Evolutionary conservation across 257 asterid genomes (phyloP).

Genomic region (Solanum virginianum): DNA sequence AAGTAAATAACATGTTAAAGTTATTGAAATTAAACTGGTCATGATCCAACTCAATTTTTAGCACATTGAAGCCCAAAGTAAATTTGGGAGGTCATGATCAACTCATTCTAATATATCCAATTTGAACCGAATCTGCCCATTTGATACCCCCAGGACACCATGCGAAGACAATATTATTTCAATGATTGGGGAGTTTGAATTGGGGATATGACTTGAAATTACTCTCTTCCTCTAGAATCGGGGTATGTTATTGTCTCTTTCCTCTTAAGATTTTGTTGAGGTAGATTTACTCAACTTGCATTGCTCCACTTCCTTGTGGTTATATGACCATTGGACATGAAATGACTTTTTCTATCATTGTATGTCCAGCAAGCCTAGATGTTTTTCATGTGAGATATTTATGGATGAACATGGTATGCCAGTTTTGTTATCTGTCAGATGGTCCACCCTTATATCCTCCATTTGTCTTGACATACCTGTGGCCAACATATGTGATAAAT

Average conservation of each 20-base stretch:
- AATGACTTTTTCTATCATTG: not conserved
- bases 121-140: too few species aligned
- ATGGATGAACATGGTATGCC: not conserved
- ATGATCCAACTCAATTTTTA: too few species aligned
- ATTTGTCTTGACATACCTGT: not conserved
- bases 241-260: not conserved
- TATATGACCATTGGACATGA: not conserved
- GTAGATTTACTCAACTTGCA: not conserved
- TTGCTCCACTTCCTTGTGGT: not conserved
- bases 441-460: not conserved
- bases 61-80: too few species aligned
- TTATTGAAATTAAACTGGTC: too few species aligned
- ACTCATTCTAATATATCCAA: too few species aligned
- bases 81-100: too few species aligned
- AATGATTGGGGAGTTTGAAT: not conserved
- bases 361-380: not conserved
- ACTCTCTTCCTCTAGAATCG: too few species aligned
- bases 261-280: not conserved
- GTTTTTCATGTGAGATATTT: not conserved
- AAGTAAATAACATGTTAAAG: too few species aligned
- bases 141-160: not conserved
- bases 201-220: not conserved
- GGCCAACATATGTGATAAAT: not conserved
- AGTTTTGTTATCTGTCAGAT: not conserved
- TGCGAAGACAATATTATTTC: not conserved